Evolutionary conservation across 129 eudicot species (phyloP).

Genomic region (Sambucus nigra): DNA sequence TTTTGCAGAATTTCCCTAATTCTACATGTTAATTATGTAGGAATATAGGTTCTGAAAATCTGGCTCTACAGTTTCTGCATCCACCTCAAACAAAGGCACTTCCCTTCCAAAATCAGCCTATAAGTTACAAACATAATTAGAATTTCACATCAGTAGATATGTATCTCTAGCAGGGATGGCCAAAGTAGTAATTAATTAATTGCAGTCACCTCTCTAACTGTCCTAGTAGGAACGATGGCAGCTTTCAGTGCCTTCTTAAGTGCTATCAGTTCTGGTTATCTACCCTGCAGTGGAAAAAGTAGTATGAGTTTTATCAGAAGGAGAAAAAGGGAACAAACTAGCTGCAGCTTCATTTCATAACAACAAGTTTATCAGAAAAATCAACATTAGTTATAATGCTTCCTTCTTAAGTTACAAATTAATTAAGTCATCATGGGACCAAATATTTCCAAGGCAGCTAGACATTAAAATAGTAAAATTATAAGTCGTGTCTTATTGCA

Average conservation of each 20-base stretch:
- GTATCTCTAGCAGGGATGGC: slow-evolving; percentile 2
- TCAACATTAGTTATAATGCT: neutral
- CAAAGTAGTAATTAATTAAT: slow-evolving; percentile 4
- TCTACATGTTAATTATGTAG: slow-evolving; percentile 65
- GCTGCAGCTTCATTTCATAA: neutral
- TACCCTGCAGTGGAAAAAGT: slow-evolving; percentile 41
- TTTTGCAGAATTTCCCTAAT: slow-evolving; percentile 42
- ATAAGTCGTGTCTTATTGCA: no score
- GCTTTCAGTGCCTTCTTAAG: slow-evolving; percentile 69
- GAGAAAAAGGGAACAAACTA: slow-evolving; percentile 1
- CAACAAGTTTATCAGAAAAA: neutral
- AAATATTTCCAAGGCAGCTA: neutral
- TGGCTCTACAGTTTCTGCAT: slow-evolving; percentile 79
- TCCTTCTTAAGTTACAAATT: neutral
- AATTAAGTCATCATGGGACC: neutral
- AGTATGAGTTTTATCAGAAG: no score
- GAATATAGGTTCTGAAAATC: slow-evolving; percentile 81
- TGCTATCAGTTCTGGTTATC: slow-evolving; percentile 80
- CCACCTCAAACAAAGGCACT: slow-evolving; percentile 90
- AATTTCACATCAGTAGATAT: slow-evolving; percentile 9
- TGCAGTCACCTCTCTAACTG: slow-evolving; percentile 79
- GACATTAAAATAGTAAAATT: no score
- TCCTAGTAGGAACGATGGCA: slow-evolving; percentile 65
- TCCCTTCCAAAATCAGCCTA: slow-evolving; percentile 94
- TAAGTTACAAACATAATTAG: slow-evolving; percentile 4